Base-by-base conservation (phyloP, 139 green algal species). In the Yamagishiella unicocca region DNA sequence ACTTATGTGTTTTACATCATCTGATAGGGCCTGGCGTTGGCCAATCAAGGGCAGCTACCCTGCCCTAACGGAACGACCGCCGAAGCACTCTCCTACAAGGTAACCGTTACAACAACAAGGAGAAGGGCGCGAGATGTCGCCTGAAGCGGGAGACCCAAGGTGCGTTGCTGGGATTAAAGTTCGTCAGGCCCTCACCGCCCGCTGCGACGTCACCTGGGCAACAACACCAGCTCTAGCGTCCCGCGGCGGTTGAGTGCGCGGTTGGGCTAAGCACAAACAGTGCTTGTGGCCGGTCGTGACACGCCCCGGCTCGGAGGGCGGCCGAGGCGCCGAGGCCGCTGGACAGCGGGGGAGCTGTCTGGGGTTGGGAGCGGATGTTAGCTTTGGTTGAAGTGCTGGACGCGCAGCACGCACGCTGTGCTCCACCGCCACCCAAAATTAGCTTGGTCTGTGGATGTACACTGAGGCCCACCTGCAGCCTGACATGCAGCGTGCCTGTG, bases 361-460 rank as follows among this genome's bases (percentile, higher is more conserved):
- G 50, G 50, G 50, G 50, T 58, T 58, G 50, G 50, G 50, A 17
- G 50, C 50, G 50, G 50, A 58, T 58, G 50, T 17, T 17, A 58
- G 50, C 17, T 58, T 58, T 58, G 14, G 50, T 58, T 58, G 50
- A 58, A 17, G 50, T 58, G 50, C 50, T 58, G 50, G 50, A 17
- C 50, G 50, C 50, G 50, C 50, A 58, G 50, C 50, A 58, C 17
- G 50, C 50, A 58, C 50, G 50, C 50, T n/a, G n/a, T n/a, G n/a
- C 58, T 35, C 58, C 58, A 29, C 64, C 64, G 19, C 31, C 64
- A 22, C 31, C 64, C 29, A 42, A 72, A 72, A 19, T 42, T n/a
- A 72, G 29, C n/a, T 43, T 72, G 64, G n/a, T 43, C 31, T 72
- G 64, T 42, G 31, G 64, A 72, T n/a, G n/a, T 72, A 68, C 58